These are phyloP conservation scores for Hypoxylon trugodes DNA, from an alignment of 495 filamentous ascomycete species.

Conservation along the genomic window DNA sequence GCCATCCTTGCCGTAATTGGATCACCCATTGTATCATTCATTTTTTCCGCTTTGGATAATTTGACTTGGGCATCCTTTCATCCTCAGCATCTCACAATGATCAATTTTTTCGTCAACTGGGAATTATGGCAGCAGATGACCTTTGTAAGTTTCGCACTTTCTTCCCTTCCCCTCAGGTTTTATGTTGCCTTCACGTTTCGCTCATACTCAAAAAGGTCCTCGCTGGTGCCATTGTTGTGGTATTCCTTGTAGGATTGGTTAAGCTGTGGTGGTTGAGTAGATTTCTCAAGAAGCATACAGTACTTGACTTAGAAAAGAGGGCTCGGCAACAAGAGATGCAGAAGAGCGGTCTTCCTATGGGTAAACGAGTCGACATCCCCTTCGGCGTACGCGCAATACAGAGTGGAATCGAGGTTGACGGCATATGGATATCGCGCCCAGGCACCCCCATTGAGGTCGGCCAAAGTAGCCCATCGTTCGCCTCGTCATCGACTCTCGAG, in stretches of 20 bases:
- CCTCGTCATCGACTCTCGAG: slow-evolving; percentile 47
- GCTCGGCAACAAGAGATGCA: slow-evolving; percentile 63
- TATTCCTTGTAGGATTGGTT: slow-evolving; percentile 59
- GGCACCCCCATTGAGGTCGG: slow-evolving; percentile 59
- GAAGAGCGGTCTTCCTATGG: slow-evolving; percentile 54
- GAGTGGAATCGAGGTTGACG: slow-evolving; percentile 83
- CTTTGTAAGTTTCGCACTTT: slow-evolving; percentile 72
- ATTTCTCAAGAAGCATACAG: slow-evolving; percentile 68
- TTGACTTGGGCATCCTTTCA: slow-evolving; percentile 42
- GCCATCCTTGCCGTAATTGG: slow-evolving; percentile 32
- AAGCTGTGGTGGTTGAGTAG: slow-evolving; percentile 72
- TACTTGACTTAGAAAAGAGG: slow-evolving; percentile 71
- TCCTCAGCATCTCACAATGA: slow-evolving; percentile 43
- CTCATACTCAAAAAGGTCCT: slow-evolving; percentile 53
- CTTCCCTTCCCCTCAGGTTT: neutral
- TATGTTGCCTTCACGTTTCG: slow-evolving; percentile 3
- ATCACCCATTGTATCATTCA: slow-evolving; percentile 41
- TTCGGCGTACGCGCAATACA: slow-evolving; percentile 92
- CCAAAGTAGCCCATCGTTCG: slow-evolving; percentile 38
- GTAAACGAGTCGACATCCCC: slow-evolving; percentile 70
- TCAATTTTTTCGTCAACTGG: slow-evolving; percentile 79
- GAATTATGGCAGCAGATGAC: slow-evolving; percentile 89
- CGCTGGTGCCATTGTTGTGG: slow-evolving; percentile 57
- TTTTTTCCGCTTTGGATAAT: slow-evolving; percentile 44
- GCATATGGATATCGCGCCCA: slow-evolving; percentile 82